These are phyloP conservation scores for Cladophialophora psammophila DNA, from an alignment of 2,329 filamentous ascomycete genomes.

Conservation along the genomic window DNA sequence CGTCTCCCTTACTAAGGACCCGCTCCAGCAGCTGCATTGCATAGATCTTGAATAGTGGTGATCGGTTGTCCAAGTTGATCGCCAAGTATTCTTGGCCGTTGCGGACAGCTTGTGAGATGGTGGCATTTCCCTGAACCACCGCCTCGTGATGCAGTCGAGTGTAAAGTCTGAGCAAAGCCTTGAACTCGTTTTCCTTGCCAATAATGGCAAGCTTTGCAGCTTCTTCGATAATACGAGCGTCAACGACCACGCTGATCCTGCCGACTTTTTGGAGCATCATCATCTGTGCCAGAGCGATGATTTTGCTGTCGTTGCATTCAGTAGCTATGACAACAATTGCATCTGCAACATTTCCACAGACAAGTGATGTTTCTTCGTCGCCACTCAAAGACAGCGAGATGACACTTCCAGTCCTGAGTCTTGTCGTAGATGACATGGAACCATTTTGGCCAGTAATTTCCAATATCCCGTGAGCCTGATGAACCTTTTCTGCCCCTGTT, in stretches of 20 bases:
- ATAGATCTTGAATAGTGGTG: slow-evolving; percentile 82
- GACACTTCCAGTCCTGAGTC: slow-evolving; percentile 71
- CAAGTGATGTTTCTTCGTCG: slow-evolving; percentile 78
- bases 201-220: slow-evolving; percentile 78
- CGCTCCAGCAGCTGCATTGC: slow-evolving; percentile 82
- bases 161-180: slow-evolving; percentile 84
- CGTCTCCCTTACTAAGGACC: slow-evolving; percentile 89
- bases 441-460: slow-evolving; percentile 40
- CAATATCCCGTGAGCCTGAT: slow-evolving; percentile 40
- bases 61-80: slow-evolving; percentile 68
- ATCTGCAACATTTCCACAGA: slow-evolving; percentile 90
- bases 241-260: slow-evolving; percentile 79
- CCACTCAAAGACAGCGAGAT: slow-evolving; percentile 78
- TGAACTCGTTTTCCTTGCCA: slow-evolving; percentile 82
- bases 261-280: slow-evolving; percentile 97
- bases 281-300: slow-evolving; percentile 88
- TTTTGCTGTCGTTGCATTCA: slow-evolving; percentile 84
- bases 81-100: slow-evolving; percentile 83
- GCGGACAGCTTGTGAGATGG: slow-evolving; percentile 75
- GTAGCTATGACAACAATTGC: slow-evolving; percentile 90
- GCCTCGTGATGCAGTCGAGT: slow-evolving; percentile 76
- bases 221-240: slow-evolving; percentile 84
- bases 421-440: slow-evolving; percentile 42
- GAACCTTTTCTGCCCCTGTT: slow-evolving; percentile 57
- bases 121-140: slow-evolving; percentile 70